Evolutionary conservation across 2,329 filamentous ascomycete species (phyloP), one percentile per base, ranked within the genome.

Genomic region (Ophiostoma ips): DNA sequence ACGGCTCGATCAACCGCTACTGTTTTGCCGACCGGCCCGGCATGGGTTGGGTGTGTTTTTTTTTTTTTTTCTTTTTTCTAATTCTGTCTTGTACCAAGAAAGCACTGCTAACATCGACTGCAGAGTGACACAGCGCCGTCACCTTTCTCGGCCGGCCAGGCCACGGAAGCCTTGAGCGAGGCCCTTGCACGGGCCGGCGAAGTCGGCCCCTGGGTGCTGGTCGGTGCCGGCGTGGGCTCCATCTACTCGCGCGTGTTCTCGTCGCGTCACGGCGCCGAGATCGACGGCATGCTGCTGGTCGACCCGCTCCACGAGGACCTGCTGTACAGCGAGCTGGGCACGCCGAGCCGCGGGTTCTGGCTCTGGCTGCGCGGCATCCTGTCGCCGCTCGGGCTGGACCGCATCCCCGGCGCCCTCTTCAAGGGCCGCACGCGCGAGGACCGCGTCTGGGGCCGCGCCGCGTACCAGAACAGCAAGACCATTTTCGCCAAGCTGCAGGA

Each of bases 21-120:
- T 98, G 92, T 72, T 95, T 95, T 65, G 89, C 87, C 62, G 92
- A 98, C 63, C 83, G 92, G 19, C 92, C 92, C 1, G 92, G 92
- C 1, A 76, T 90, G 50, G 90, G 77, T 7, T 95, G 87, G 81
- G 67, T 70, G 58, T 59, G 66, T 60, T 8, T 10, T 11, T 5
- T 21, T 30, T 16, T 8, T 35, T 19, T 37, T 9, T 35, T 19
- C 5, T n/a, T n/a, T 6, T 5, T n/a, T 33, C 24, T 1, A 30
- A n/a, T 48, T 24, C 3, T 16, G 5, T 44, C 40, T 12, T 11
- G 3, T 28, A 15, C 16, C 18, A n/a, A 18, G 12, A 35, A 4
- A 35, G n/a, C n/a, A n/a, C n/a, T 41, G 15, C 48, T 46, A 21
- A 50, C 31, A 37, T n/a, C n/a, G n/a, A 18, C 16, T n/a, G 33